Percentiles rank a stretch among this genome's conserved stretches.
Conservation (phyloP, 495 filamentous ascomycete genomes). For the Daldinia decipiens region DNA sequence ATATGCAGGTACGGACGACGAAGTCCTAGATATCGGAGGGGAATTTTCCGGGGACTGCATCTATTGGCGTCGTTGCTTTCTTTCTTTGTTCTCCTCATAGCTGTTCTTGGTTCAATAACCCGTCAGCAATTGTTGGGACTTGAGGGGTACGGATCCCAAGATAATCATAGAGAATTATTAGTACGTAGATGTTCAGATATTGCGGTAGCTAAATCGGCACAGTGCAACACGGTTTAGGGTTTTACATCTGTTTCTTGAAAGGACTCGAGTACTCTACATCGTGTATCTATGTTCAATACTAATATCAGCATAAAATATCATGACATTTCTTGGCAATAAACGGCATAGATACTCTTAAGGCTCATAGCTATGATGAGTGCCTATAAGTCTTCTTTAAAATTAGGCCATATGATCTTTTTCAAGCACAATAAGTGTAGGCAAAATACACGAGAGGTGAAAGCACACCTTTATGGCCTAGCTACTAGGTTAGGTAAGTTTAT, state of each 20-base stretch:
- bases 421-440: too few relatives aligned
- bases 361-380: too few relatives aligned
- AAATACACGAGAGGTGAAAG: too few relatives aligned
- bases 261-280: too few relatives aligned
- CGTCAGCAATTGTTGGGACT: slow-evolving; percentile 7
- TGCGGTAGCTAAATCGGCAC: background rate
- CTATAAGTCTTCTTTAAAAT: too few relatives aligned
- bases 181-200: slow-evolving; percentile 3
- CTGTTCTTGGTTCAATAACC: slow-evolving; percentile 13
- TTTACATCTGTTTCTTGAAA: background rate
- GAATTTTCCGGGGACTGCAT: slow-evolving; percentile 12
- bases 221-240: background rate
- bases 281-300: too few relatives aligned
- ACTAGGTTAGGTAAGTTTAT: too few relatives aligned
- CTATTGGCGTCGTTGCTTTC: slow-evolving; percentile 28
- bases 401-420: too few relatives aligned
- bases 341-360: too few relatives aligned
- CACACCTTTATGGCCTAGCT: too few relatives aligned
- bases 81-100: slow-evolving; percentile 5
- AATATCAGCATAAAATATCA: too few relatives aligned
- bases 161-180: slow-evolving; percentile 1
- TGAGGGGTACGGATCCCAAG: slow-evolving; percentile 15
- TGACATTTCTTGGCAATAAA: too few relatives aligned
- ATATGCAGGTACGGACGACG: slow-evolving; percentile 42
- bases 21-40: slow-evolving; percentile 3